Base-by-base conservation (phyloP, 306 rosid genomes). In the Lotus japonicus region DNA sequence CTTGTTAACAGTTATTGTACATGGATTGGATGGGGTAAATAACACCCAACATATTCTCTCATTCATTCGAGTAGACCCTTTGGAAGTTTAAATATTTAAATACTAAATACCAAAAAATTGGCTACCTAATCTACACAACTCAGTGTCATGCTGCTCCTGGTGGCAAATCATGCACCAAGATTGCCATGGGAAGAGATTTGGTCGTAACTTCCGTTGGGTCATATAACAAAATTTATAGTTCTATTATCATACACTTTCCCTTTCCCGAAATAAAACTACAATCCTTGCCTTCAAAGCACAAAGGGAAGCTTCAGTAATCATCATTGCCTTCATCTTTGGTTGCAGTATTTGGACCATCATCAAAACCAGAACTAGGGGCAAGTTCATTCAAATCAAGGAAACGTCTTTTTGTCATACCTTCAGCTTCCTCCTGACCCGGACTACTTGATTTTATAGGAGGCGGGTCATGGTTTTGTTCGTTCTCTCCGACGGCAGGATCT, bases 311-410 rank as follows among this genome's bases (percentile, higher is more conserved):
- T 83, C 76, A 89, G 58, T 65, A 76, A 62, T 87, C 87, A 76
- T 83, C 85, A 15, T 80, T 73, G 70, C 82, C 81, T 33, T 83
- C 96, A 45, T 84, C 95, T 66, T 85, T 92, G 43, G 77, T 76
- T 55, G 85, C 68, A 5, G 86, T 54, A 70, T 79, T 81, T 11
- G 87, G 92, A 73, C 85, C 89, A 67, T 92, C 95, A 5, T 92
- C 95, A 26, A 89, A 84, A 79, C 96, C 91, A 46, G 98, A 82
- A 62, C 86, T 84, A 11, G 98, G 95, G 26, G 98, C 98, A 69
- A 86, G 89, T 84, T 92, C 95, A 48, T 92, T 92, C 71, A 92
- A 85, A 77, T 92, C 98, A 12, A 92, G 98, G 82, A 89, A 89
- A 38, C 83, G 90, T 77, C 91, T 84, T 76, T 86, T 83, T 49